These are phyloP conservation scores for Dendrostoma leiphaemia DNA, from an alignment of 2,329 filamentous ascomycete genomes.

Conservation along the genomic window DNA sequence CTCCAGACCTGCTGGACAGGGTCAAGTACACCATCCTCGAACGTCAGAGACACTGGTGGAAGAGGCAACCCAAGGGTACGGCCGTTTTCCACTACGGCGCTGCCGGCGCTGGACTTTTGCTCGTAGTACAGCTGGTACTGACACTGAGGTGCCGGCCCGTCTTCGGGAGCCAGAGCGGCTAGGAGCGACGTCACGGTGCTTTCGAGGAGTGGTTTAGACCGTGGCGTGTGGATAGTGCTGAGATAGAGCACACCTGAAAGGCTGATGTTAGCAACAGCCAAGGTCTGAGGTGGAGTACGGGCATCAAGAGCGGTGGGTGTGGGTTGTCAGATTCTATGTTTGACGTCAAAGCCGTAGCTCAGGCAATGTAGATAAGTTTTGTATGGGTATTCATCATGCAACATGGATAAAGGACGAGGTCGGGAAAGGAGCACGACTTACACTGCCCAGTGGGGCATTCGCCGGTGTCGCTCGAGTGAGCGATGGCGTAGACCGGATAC, in stretches of 20 bases:
- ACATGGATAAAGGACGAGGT: conserved; percentile 32
- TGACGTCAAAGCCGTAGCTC: conserved; percentile 82
- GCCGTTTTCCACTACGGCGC: conserved; percentile 31
- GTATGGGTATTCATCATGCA: conserved; percentile 72
- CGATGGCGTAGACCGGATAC: conserved; percentile 57
- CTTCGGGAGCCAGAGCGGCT: conserved; percentile 23
- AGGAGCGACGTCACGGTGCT: conserved; percentile 41
- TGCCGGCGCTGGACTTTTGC: conserved; percentile 31
- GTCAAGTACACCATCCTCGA: conserved; percentile 69
- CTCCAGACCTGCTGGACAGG: conserved; percentile 71
- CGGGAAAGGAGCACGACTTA: conserved; percentile 55
- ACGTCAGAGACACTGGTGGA: conserved; percentile 63
- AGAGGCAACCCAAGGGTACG: conserved; percentile 56
- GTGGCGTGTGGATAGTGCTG: conserved; percentile 35
- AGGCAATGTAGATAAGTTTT: conserved; percentile 99
- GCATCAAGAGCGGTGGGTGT: conserved; percentile 19
- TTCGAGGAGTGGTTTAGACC: conserved; percentile 37
- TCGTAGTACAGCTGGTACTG: conserved; percentile 58
- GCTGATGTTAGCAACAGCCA: conserved; percentile 28
- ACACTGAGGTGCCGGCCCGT: conserved; percentile 29
- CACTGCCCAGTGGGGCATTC: conserved; percentile 88
- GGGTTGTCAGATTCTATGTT: conserved; percentile 73
- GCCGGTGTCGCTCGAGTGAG: conserved; percentile 87
- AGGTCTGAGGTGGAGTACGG: conserved; percentile 10
- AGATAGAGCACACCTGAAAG: conserved; percentile 37